Evolutionary conservation across 176 grass and related monocot genomes (phyloP), one percentile per base, ranked within the genome.

Genomic region (Triticum timopheevii): DNA sequence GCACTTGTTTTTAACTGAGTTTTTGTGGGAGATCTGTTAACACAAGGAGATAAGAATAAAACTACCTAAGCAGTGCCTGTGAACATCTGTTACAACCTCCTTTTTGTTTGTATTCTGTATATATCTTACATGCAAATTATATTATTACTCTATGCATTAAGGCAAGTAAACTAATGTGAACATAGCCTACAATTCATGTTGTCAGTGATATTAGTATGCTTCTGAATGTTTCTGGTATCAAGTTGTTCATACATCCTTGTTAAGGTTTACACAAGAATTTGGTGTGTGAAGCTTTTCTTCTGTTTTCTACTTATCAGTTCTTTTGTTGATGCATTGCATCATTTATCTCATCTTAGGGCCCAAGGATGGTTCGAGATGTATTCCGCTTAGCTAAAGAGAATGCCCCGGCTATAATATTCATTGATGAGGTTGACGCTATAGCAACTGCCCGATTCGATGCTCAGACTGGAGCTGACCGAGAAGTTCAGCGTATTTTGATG

Each of bases 401-500:
- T 90, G 97, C 97, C 4, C 97, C 97, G 2, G 97, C 97, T 45
- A 99, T 99, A 64, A 94, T 99, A 82, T 99, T 99, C 64, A 99
- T 99, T 38, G 97, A 99, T 84, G 97, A 99, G 87, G 97, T 99
- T 86, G 97, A 99, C 88, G 97, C 97, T 61, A 99, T 99, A 69
- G 97, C 97, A 16, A 99, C 97, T 47, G 97, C 97, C 49, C 94
- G 97, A 62, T 99, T 99, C 69, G 97, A 99, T 96, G 97, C 97
- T 83, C 97, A 99, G 87, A 99, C 97, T 40, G 97, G 97, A 75
- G 97, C 97, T 49, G 97, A 99, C 72, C 71, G 97, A 77, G 97
- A 99, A 88, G 97, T 99, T 75, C 97, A 99, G 73, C 97, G 97
- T 88, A 99, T 99, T 79, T 90, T 99, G 65, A 99, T 99, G 97